Conservation (phyloP, 169 alveolate genomes). For the Cryptosporidium andersoni region DNA sequence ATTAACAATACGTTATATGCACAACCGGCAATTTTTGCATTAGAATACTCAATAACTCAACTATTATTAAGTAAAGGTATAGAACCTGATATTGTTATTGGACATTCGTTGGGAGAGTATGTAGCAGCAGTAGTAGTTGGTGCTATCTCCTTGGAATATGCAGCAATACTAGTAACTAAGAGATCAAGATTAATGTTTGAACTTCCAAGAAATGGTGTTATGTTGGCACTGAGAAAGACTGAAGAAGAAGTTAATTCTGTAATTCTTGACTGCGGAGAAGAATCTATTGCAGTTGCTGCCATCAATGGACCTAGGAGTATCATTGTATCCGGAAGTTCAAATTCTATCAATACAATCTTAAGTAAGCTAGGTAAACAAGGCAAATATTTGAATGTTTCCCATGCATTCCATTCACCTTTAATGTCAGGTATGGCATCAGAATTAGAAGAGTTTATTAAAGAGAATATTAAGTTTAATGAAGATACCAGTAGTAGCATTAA, state of each 20-base stretch:
- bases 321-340: conserved; percentile 30
- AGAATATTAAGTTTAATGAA: conserved; percentile 13
- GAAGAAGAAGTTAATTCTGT: not conserved
- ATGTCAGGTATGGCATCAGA: conserved; percentile 9
- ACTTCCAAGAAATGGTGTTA: conserved; percentile 17
- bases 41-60: conserved; percentile 52
- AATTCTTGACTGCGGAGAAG: conserved; percentile 4
- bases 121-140: conserved; percentile 80
- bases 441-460: conserved; percentile 38
- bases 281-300: conserved; percentile 40
- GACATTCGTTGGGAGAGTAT: conserved; percentile 79
- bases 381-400: conserved; percentile 16
- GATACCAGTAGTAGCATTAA: not conserved
- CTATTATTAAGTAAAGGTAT: conserved; percentile 65
- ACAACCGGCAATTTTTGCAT: conserved; percentile 69
- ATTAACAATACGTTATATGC: conserved; percentile 30
- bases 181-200: conserved; percentile 29
- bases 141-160: conserved; percentile 22
- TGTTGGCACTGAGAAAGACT: conserved; percentile 53
- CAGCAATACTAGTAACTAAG: conserved; percentile 8
- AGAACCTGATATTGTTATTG: conserved; percentile 73
- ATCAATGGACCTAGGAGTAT: conserved; percentile 59
- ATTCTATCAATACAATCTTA: not conserved
- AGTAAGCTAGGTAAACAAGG: conserved; percentile 28
- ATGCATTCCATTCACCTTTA: conserved; percentile 56